These are phyloP conservation scores for Venturia nashicola DNA, from an alignment of 2,329 filamentous ascomycete species.

Conservation along the genomic window DNA sequence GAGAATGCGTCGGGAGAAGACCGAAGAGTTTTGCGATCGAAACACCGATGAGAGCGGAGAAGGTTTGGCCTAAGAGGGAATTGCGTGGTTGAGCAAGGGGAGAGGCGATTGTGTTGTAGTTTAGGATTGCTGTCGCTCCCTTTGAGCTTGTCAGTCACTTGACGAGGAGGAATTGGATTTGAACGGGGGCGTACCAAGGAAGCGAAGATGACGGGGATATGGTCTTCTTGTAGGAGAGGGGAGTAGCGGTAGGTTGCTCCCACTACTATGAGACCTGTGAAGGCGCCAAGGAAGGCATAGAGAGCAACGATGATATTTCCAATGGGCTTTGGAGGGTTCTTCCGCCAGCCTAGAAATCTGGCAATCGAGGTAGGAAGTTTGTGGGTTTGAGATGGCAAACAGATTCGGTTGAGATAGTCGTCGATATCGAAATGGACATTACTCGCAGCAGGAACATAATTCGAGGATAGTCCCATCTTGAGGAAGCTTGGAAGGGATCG, in stretches of 20 bases:
- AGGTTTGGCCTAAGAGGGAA: conserved; percentile 31
- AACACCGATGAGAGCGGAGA: conserved; percentile 33
- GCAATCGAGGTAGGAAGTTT: conserved; percentile 53
- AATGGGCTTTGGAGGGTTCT: conserved; percentile 25
- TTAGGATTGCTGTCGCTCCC: conserved; percentile 34
- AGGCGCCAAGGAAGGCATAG: conserved; percentile 31
- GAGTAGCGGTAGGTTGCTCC: conserved; percentile 30
- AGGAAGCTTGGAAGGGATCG: background rate
- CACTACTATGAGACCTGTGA: conserved; percentile 30
- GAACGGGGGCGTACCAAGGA: conserved; percentile 22
- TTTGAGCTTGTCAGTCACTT: conserved; percentile 12
- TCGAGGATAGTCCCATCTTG: background rate
- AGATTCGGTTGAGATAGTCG: conserved; percentile 55
- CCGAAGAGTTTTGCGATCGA: conserved; percentile 33
- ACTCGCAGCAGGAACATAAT: background rate
- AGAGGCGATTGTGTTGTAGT: conserved; percentile 34
- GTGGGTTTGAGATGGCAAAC: conserved; percentile 54
- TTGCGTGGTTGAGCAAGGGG: conserved; percentile 37
- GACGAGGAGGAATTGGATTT: background rate
- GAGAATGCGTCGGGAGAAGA: conserved; percentile 16
- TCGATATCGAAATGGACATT: conserved; percentile 57
- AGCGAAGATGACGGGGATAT: conserved; percentile 33
- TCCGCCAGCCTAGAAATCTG: conserved; percentile 46
- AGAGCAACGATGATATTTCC: conserved; percentile 29
- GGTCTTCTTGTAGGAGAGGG: conserved; percentile 21